A percentile compares a stretch with the other conserved stretches of the same genome.
Evolutionary conservation across 768 basidiomycete species (phyloP).

Genomic region (Russula ochroleuca): DNA sequence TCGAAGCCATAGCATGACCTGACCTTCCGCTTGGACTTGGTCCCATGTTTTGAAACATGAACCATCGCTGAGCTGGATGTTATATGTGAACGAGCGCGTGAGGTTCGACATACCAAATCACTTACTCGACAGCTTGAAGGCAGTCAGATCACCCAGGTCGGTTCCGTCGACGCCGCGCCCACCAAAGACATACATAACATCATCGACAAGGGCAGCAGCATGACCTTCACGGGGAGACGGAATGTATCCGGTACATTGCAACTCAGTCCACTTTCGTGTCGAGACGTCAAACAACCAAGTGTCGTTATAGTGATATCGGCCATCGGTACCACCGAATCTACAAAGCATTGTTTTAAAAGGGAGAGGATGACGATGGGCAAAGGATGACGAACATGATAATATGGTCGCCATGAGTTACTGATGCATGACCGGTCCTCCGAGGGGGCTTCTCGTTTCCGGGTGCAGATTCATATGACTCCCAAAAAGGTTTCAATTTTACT

Average conservation of each 20-base stretch:
- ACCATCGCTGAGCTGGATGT: constrained; percentile 87
- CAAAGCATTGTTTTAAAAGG: constrained; percentile 6
- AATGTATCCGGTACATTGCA: constrained; percentile 94
- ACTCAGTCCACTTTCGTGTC: constrained; percentile 83
- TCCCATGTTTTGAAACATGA: constrained; percentile 99
- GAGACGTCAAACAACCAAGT: constrained; percentile 91
- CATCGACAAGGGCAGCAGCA: constrained; percentile 92
- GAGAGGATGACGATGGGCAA: constrained; percentile 24
- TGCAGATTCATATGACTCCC: constrained; percentile 73
- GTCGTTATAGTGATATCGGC: constrained; percentile 98
- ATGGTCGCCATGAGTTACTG: constrained; percentile 69
- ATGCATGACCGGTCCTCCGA: constrained; percentile 87
- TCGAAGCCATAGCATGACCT: constrained; percentile 97
- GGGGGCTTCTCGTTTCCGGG: constrained; percentile 60
- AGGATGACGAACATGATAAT: constrained; percentile 23
- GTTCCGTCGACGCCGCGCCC: constrained; percentile 96
- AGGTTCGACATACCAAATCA: constrained; percentile 25
- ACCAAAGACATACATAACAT: constrained; percentile 97
- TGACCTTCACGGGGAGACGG: constrained; percentile 95
- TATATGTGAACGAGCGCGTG: not conserved
- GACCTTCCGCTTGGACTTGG: constrained; percentile 88
- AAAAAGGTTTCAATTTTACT: constrained; percentile 81
- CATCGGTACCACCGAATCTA: constrained; percentile 97
- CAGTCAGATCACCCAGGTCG: constrained; percentile 89
- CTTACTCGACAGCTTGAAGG: constrained; percentile 96